Percentiles rank a stretch among this genome's conserved stretches.
Evolutionary conservation across 352 stramenopile genomes (phyloP).

Genomic region (Pythium vanterpoolii): DNA sequence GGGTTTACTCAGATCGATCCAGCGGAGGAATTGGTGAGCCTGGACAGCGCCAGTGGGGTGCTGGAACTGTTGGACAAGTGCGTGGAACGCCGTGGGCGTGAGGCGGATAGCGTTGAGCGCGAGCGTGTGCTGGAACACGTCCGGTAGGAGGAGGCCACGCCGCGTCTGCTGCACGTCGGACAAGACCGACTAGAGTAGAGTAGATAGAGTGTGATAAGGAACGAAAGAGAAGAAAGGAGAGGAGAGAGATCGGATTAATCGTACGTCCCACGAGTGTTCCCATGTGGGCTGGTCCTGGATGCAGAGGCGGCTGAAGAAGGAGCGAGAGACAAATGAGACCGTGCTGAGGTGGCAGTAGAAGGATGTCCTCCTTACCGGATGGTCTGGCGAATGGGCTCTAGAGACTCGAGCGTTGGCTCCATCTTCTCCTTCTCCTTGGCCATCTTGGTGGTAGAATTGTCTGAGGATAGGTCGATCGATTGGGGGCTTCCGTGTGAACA

Average conservation of each 20-base stretch:
- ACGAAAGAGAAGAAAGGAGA: neutral
- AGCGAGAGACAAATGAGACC: neutral
- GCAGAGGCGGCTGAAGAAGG: conserved; percentile 9
- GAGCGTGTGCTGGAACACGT: conserved; percentile 49
- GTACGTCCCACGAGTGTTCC: conserved; percentile 28
- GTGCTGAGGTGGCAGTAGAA: neutral
- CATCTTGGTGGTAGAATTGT: neutral
- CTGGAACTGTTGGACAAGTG: conserved; percentile 45
- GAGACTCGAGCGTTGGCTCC: conserved; percentile 15
- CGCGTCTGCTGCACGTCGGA: conserved; percentile 27
- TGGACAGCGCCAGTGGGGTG: conserved; percentile 36
- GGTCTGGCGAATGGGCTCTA: conserved; percentile 24
- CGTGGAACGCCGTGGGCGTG: conserved; percentile 17
- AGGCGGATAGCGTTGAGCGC: conserved; percentile 45
- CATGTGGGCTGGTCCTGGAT: conserved; percentile 25
- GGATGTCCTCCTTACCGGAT: conserved; percentile 14
- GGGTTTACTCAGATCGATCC: conserved; percentile 48
- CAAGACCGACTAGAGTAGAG: conserved; percentile 26
- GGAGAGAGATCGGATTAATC: neutral
- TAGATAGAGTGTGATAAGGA: neutral
- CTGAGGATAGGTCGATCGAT: neutral
- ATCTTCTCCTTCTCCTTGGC: neutral
- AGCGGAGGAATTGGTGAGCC: conserved; percentile 44
- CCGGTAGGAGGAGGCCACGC: conserved; percentile 33
- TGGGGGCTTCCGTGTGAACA: neutral